A percentile compares a stretch with the other conserved stretches of the same genome.
These are phyloP conservation scores for Didymella lethalis DNA, from an alignment of 2,329 filamentous ascomycete genomes.

Conservation along the genomic window DNA sequence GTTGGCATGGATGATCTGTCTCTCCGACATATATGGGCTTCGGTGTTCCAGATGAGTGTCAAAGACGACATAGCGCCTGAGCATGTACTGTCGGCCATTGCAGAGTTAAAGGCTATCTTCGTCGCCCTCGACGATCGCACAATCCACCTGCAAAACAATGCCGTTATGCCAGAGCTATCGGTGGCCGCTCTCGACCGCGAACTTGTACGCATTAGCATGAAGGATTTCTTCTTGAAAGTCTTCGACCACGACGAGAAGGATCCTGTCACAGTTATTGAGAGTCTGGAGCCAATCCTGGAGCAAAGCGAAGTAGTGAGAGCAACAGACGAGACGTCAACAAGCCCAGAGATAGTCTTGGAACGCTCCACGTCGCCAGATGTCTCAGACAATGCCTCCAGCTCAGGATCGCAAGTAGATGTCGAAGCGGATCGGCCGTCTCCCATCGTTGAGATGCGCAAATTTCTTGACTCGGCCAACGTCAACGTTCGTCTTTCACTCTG, in stretches of 20 bases:
- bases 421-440: constrained; percentile 35
- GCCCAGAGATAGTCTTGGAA: constrained; percentile 21
- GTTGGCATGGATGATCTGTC: constrained; percentile 53
- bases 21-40: constrained; percentile 72
- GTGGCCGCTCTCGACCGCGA: constrained; percentile 85
- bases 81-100: constrained; percentile 68
- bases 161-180: constrained; percentile 87
- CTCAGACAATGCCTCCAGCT: constrained; percentile 11
- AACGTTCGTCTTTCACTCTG: constrained; percentile 87
- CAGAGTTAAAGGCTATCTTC: constrained; percentile 67
- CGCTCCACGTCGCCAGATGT: constrained; percentile 25
- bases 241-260: constrained; percentile 85
- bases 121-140: constrained; percentile 57
- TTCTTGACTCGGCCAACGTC: constrained; percentile 80
- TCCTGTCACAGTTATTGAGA: constrained; percentile 86
- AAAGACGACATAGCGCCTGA: constrained; percentile 64
- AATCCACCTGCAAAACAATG: constrained; percentile 79
- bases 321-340: constrained; percentile 1
- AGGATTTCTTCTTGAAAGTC: constrained; percentile 92
- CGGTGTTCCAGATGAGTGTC: constrained; percentile 67
- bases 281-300: constrained; percentile 89
- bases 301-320: constrained; percentile 50
- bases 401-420: constrained; percentile 3
- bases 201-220: constrained; percentile 89
- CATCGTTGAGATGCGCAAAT: constrained; percentile 81